Evolutionary conservation across 768 basidiomycete species (phyloP).

Genomic region (Lyophyllum decastes): DNA sequence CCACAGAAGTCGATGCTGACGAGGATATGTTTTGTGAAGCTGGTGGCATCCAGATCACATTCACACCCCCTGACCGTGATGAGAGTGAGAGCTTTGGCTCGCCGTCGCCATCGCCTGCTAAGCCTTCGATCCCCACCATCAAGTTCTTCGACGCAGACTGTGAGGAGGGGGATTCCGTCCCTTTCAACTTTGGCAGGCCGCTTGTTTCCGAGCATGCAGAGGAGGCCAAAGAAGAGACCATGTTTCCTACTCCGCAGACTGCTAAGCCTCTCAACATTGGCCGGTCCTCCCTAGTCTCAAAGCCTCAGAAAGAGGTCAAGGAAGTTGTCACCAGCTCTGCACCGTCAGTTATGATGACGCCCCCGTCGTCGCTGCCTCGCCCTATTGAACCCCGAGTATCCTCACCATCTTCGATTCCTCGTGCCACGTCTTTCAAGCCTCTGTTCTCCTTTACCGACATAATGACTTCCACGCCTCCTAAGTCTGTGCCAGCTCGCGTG

Average conservation of each 20-base stretch:
- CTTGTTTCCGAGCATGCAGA: background rate
- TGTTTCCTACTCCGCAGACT: slow-evolving; percentile 10
- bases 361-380: slow-evolving; percentile 34
- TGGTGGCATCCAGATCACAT: slow-evolving; percentile 75
- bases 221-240: background rate
- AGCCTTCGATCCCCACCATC: slow-evolving; percentile 32
- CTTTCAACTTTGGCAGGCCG: slow-evolving; percentile 20
- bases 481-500: slow-evolving; percentile 16
- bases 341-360: slow-evolving; percentile 21
- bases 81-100: slow-evolving; percentile 30
- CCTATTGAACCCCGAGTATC: slow-evolving; percentile 21
- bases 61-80: slow-evolving; percentile 58
- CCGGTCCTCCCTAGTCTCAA: background rate
- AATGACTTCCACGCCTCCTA: slow-evolving; percentile 35
- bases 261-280: background rate
- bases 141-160: slow-evolving; percentile 32
- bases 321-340: slow-evolving; percentile 8
- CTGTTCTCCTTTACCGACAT: slow-evolving; percentile 29
- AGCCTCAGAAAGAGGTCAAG: background rate
- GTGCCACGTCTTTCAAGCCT: slow-evolving; percentile 31
- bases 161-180: slow-evolving; percentile 10
- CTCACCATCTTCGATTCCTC: slow-evolving; percentile 57
- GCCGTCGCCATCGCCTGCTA: slow-evolving; percentile 28
- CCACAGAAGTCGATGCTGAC: slow-evolving; percentile 37
- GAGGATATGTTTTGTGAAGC: slow-evolving; percentile 62